Conservation (phyloP, 257 asterid species). For the Capsicum chinense region DNA sequence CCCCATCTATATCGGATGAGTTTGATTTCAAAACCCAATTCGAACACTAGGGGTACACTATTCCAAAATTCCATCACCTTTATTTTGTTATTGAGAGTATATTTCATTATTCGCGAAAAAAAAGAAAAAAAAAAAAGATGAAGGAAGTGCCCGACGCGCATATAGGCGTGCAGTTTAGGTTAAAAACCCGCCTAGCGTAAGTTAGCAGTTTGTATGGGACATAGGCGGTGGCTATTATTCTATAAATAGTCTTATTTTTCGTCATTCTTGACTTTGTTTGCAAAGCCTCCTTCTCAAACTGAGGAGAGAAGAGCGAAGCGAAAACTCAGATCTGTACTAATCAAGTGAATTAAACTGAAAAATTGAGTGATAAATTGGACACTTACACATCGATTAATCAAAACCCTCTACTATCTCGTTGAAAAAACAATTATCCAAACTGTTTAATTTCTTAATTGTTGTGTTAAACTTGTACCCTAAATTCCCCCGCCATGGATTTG, state of each 20-base stretch:
- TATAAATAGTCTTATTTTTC: slow-evolving; percentile 47
- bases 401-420: not conserved
- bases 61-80: too few relatives aligned
- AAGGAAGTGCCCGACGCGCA: not conserved
- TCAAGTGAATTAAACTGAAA: not conserved
- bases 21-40: too few relatives aligned
- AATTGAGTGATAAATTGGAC: not conserved
- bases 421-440: not conserved
- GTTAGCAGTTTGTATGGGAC: not conserved
- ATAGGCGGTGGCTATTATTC: slow-evolving; percentile 31
- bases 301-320: slow-evolving; percentile 31
- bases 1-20: too few relatives aligned
- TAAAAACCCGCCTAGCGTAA: not conserved
- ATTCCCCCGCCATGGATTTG: slow-evolving; percentile 59
- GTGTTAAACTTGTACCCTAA: not conserved
- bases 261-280: fast-evolving
- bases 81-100: too few relatives aligned
- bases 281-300: slow-evolving; percentile 31
- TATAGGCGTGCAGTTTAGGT: not conserved
- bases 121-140: not conserved
- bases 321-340: slow-evolving; percentile 27
- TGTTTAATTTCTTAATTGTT: not conserved
- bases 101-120: not conserved
- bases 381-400: slow-evolving; percentile 4
- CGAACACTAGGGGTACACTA: too few relatives aligned